Conservation (phyloP, 768 basidiomycete species). For the Pleurotus salmoneostramineus region DNA sequence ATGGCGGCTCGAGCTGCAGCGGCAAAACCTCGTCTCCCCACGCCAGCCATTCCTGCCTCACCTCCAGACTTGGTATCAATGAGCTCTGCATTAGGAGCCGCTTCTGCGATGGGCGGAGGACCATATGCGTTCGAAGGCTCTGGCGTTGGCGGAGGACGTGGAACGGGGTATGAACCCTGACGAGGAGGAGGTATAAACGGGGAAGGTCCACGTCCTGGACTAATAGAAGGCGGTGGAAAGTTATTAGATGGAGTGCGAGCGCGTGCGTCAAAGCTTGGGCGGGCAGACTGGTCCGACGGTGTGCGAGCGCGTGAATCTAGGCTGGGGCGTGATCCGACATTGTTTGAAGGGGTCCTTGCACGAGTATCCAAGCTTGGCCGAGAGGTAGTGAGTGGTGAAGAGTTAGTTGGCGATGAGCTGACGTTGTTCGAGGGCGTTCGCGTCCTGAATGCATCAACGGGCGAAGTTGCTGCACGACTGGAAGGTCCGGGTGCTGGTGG, state of each 20-base stretch:
- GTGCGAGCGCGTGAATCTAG: conserved; percentile 4
- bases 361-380: conserved; percentile 17
- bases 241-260: conserved; percentile 4
- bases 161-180: background rate
- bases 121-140: background rate
- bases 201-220: background rate
- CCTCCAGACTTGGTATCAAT: conserved; percentile 74
- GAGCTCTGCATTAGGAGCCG: conserved; percentile 18
- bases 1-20: conserved; percentile 58
- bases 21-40: conserved; percentile 69
- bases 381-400: conserved; percentile 14
- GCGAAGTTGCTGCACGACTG: conserved; percentile 10
- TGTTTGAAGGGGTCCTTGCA: conserved; percentile 16
- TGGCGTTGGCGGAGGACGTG: background rate
- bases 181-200: background rate
- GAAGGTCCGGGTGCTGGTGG: conserved; percentile 15
- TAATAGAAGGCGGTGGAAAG: background rate
- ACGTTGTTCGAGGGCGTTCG: conserved; percentile 5
- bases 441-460: background rate
- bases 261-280: conserved; percentile 55
- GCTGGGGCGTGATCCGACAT: conserved; percentile 4
- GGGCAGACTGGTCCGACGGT: conserved; percentile 39
- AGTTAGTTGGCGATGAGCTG: background rate
- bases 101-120: background rate
- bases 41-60: conserved; percentile 86